phyloP scores from a whole-genome alignment of 2,329 filamentous ascomycete species.

The Coniochaeta hoffmannii region DNA sequence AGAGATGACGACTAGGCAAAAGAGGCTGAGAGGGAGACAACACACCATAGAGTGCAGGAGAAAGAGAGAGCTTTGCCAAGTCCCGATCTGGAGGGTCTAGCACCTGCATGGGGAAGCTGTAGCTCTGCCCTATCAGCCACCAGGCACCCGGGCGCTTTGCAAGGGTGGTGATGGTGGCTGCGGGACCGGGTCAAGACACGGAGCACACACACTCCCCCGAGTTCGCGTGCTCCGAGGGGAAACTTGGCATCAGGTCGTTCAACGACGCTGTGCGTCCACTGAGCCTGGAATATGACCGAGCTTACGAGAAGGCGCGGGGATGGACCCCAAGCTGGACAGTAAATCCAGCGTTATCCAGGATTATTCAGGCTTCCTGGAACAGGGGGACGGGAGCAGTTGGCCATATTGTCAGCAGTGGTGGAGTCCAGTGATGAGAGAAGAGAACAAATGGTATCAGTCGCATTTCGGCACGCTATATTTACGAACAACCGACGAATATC shows the following conservation, averaged over 20 bases:
- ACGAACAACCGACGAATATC: too few relatives aligned
- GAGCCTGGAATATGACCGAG: neutral
- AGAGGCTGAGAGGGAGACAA: conserved; percentile 1
- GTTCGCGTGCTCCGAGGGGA: neutral
- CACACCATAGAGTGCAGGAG: neutral
- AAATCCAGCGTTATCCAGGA: too few relatives aligned
- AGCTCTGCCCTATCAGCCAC: neutral
- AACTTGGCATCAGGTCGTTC: neutral
- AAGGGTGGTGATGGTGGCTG: neutral
- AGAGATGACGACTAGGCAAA: neutral
- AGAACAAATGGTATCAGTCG: neutral
- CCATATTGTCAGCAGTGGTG: neutral
- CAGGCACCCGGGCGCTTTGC: neutral
- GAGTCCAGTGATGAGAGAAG: neutral
- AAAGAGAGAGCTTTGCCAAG: neutral
- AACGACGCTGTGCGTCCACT: neutral
- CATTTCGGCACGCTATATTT: too few relatives aligned
- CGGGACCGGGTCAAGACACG: neutral
- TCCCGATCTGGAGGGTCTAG: neutral
- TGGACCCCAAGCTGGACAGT: too few relatives aligned
- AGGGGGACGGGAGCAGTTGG: too few relatives aligned
- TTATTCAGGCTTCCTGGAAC: too few relatives aligned
- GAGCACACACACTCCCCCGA: neutral
- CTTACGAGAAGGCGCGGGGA: too few relatives aligned
- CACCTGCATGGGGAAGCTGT: neutral